phyloP scores from a whole-genome alignment of 192 early-diverging fungal genomes.

The Geosiphon pyriformis region DNA sequence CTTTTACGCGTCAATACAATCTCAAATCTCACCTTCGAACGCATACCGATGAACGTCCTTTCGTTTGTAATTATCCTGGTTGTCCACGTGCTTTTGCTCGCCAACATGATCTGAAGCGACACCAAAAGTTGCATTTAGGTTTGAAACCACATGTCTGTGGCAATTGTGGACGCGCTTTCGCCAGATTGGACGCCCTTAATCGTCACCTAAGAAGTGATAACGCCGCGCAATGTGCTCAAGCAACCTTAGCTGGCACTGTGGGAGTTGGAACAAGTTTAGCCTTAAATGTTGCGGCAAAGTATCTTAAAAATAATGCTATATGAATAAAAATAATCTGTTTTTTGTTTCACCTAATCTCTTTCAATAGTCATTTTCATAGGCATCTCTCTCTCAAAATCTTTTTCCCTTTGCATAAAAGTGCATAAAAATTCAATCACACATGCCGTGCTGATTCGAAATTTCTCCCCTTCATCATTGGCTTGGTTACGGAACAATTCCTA shows the following conservation, averaged over 20 bases:
- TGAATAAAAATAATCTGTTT: no score
- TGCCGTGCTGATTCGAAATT: no score
- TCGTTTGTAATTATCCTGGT: conserved; percentile 56
- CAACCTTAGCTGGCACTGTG: conserved; percentile 14
- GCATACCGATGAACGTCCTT: conserved; percentile 72
- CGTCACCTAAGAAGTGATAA: conserved; percentile 63
- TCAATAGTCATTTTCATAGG: no score
- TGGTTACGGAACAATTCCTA: no score
- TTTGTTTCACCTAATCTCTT: no score
- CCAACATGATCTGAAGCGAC: conserved; percentile 88
- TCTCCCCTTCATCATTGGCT: no score
- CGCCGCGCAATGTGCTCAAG: conserved; percentile 52
- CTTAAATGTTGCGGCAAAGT: no score
- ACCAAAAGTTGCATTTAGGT: conserved; percentile 75
- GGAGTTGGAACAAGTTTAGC: no score
- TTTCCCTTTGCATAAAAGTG: no score
- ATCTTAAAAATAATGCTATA: no score
- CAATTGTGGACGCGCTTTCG: conserved; percentile 75
- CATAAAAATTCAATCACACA: no score
- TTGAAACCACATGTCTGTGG: conserved; percentile 69
- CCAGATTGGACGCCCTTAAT: conserved; percentile 75
- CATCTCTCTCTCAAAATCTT: no score
- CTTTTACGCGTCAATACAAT: conserved; percentile 72
- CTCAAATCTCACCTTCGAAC: conserved; percentile 70
- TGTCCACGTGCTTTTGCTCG: conserved; percentile 80